Percentiles rank a stretch among this genome's conserved stretches.
These are phyloP conservation scores for Verticillium nubilum DNA, from an alignment of 2,329 filamentous ascomycete species.

Conservation along the genomic window DNA sequence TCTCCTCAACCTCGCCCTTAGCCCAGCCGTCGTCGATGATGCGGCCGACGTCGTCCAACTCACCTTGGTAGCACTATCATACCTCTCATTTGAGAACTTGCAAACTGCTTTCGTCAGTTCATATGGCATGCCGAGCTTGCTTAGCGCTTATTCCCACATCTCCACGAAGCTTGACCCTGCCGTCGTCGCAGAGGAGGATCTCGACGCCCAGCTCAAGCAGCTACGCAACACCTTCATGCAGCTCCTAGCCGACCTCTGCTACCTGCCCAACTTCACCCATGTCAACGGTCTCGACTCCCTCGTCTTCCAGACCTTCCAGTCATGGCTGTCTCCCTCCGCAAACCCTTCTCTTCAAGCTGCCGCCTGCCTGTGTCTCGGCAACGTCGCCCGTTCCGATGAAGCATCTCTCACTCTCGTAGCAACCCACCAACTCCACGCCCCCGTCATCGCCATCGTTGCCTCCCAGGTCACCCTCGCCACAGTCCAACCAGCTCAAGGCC, in stretches of 20 bases:
- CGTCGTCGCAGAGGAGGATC: slow-evolving; percentile 35
- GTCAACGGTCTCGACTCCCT: slow-evolving; percentile 35
- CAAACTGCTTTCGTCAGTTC: slow-evolving; percentile 41
- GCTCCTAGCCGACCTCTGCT: slow-evolving; percentile 47
- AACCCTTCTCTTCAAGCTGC: slow-evolving; percentile 45
- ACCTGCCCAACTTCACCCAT: slow-evolving; percentile 38
- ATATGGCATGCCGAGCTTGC: slow-evolving; percentile 34
- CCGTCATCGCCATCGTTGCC: slow-evolving; percentile 31
- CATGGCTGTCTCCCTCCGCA: slow-evolving; percentile 36
- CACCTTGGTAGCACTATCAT: slow-evolving; percentile 46
- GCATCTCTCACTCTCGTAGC: slow-evolving; percentile 45
- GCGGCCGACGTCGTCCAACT: slow-evolving; percentile 50
- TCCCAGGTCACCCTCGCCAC: slow-evolving; percentile 19
- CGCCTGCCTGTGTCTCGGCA: slow-evolving; percentile 56
- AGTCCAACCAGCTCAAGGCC: not conserved
- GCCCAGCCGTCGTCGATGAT: slow-evolving; percentile 34
- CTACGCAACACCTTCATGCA: slow-evolving; percentile 46
- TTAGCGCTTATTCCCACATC: slow-evolving; percentile 42
- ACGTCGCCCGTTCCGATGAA: slow-evolving; percentile 54
- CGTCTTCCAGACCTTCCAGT: slow-evolving; percentile 34
- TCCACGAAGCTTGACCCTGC: slow-evolving; percentile 33
- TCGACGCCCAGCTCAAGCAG: slow-evolving; percentile 39
- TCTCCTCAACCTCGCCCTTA: slow-evolving; percentile 44
- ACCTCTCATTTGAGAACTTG: slow-evolving; percentile 47
- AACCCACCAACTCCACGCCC: slow-evolving; percentile 30